Percentiles rank a stretch among this genome's conserved stretches.
These are phyloP conservation scores for Hortiboletus flavorubellus DNA, from an alignment of 768 basidiomycete genomes.

Conservation along the genomic window DNA sequence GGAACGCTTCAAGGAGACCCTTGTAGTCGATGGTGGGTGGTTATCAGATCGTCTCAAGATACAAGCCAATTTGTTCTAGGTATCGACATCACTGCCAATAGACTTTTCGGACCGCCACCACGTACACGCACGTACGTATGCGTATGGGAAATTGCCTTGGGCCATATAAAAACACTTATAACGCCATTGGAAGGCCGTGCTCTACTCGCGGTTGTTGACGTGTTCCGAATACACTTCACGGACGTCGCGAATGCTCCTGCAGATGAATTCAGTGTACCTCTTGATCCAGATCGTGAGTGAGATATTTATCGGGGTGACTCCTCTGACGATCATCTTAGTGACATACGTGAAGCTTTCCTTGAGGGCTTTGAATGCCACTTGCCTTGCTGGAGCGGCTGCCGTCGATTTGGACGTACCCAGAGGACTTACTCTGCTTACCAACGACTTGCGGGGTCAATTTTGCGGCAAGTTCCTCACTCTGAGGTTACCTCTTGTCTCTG, in stretches of 20 bases:
- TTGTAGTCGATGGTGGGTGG: conserved; percentile 51
- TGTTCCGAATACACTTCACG: conserved; percentile 66
- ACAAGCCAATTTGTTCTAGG: conserved; percentile 38
- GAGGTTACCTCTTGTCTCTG: conserved; percentile 46
- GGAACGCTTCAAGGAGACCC: conserved; percentile 26
- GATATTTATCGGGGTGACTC: neutral
- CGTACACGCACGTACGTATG: conserved; percentile 84
- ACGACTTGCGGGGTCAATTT: conserved; percentile 68
- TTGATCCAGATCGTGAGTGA: conserved; percentile 75
- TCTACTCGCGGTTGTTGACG: conserved; percentile 49
- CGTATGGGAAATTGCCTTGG: conserved; percentile 86
- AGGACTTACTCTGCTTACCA: conserved; percentile 66
- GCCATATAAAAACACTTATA: conserved; percentile 53
- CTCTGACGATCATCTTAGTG: conserved; percentile 43
- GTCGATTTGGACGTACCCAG: conserved; percentile 50
- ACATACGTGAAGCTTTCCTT: conserved; percentile 78
- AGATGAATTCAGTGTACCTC: conserved; percentile 51
- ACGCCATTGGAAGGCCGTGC: conserved; percentile 52
- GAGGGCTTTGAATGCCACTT: conserved; percentile 50
- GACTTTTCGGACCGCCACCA: conserved; percentile 88
- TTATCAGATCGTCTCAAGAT: neutral
- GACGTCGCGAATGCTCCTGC: conserved; percentile 85
- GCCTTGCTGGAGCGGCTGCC: conserved; percentile 52
- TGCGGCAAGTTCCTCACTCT: conserved; percentile 65
- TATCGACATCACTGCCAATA: conserved; percentile 75